Evolutionary conservation across 345 rosid species (phyloP).

Genomic region (Erodium maritimum): DNA sequence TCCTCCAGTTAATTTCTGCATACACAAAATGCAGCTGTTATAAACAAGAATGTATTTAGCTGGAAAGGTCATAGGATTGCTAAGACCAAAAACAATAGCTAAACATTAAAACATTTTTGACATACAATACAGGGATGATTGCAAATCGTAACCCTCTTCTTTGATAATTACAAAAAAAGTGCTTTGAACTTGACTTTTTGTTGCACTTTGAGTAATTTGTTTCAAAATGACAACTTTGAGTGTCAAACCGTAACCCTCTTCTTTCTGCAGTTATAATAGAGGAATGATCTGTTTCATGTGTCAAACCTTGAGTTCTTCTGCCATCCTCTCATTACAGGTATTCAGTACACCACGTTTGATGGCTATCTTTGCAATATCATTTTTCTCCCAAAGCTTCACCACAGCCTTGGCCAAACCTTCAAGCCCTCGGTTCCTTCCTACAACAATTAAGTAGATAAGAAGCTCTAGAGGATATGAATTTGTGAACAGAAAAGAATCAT

Average conservation of each 20-base stretch:
- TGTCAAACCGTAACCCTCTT: no score
- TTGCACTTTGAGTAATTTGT: no score
- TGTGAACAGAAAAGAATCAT: background rate
- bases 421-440: slow-evolving; percentile 76
- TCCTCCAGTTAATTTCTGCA: slow-evolving; percentile 80
- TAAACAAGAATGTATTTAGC: background rate
- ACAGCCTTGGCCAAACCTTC: slow-evolving; percentile 86
- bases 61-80: background rate
- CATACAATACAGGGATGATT: no score
- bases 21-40: slow-evolving; percentile 5
- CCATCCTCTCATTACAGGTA: slow-evolving; percentile 87
- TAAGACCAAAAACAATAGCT: no score
- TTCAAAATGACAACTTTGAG: no score
- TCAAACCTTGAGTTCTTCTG: slow-evolving; percentile 80
- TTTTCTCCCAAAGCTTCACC: slow-evolving; percentile 75
- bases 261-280: background rate
- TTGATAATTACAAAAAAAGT: no score
- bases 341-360: slow-evolving; percentile 75
- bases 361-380: slow-evolving; percentile 82
- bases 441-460: slow-evolving; percentile 9
- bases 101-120: background rate
- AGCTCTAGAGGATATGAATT: slow-evolving; percentile 10
- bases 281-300: background rate
- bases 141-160: no score
- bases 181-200: no score